These are phyloP conservation scores for Amanita phalloides DNA, from an alignment of 768 basidiomycete genomes.

Conservation along the genomic window DNA sequence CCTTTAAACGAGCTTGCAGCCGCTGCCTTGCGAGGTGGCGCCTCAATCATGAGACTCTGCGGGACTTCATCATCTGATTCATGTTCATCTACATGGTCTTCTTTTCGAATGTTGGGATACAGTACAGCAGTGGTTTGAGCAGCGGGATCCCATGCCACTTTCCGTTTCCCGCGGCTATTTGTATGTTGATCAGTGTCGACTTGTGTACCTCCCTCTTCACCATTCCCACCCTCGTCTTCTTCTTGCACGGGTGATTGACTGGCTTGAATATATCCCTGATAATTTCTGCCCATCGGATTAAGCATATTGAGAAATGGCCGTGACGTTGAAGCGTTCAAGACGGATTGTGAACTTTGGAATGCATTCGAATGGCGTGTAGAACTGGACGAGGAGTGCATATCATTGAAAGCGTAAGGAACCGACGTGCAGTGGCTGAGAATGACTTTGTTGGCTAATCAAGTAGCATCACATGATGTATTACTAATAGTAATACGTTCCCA, in stretches of 20 bases:
- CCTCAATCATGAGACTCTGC: constrained; percentile 79
- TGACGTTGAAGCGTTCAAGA: constrained; percentile 37
- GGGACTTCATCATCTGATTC: constrained; percentile 79
- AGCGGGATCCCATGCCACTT: constrained; percentile 46
- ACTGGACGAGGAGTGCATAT: background rate
- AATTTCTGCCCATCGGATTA: constrained; percentile 65
- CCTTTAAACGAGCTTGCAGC: constrained; percentile 1
- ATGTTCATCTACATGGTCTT: constrained; percentile 52
- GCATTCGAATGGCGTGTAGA: constrained; percentile 16
- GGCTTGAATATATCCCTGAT: constrained; percentile 70
- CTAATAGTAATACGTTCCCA: background rate
- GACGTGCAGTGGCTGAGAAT: background rate
- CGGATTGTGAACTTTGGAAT: constrained; percentile 16
- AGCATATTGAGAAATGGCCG: constrained; percentile 75
- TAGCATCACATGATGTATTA: background rate
- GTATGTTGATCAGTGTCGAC: constrained; percentile 51
- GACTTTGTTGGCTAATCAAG: background rate
- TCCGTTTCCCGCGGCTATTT: constrained; percentile 22
- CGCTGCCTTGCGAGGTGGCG: constrained; percentile 30
- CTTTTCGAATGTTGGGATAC: constrained; percentile 62
- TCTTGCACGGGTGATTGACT: constrained; percentile 54
- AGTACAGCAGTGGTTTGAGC: constrained; percentile 46
- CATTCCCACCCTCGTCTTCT: constrained; percentile 53
- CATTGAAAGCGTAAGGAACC: background rate
- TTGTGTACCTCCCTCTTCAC: constrained; percentile 40